phyloP scores from a whole-genome alignment of 352 stramenopile genomes.

The Globisporangium abappressorium region DNA sequence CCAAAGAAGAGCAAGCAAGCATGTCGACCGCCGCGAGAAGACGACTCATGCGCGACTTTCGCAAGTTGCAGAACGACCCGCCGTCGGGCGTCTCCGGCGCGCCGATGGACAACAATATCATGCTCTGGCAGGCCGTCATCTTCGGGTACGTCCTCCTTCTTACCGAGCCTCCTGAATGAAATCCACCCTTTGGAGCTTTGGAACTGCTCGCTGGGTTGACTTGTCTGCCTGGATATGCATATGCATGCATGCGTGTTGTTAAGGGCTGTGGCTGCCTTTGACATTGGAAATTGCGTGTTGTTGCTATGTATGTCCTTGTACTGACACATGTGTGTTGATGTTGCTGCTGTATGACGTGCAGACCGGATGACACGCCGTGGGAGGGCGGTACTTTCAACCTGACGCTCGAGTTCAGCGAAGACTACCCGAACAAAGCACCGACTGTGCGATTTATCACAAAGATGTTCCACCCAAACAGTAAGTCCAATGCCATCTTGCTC shows the following conservation, averaged over 20 bases:
- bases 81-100: constrained; percentile 95
- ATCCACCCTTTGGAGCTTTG: not conserved
- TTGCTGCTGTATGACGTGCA: constrained; percentile 38
- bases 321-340: not conserved
- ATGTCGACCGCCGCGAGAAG: constrained; percentile 95
- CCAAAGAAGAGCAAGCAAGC: not conserved
- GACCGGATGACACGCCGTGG: constrained; percentile 98
- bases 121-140: constrained; percentile 94
- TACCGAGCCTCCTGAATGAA: not conserved
- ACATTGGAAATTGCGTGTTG: not conserved
- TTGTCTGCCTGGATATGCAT: no score
- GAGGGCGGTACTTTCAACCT: constrained; percentile 98
- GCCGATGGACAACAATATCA: constrained; percentile 99
- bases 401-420: constrained; percentile 98
- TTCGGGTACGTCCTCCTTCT: constrained; percentile 59
- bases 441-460: constrained; percentile 98
- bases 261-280: not conserved
- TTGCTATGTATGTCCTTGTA: not conserved
- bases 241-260: no score
- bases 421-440: constrained; percentile 99
- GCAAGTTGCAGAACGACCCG: constrained; percentile 97
- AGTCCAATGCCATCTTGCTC: constrained; percentile 4
- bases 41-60: constrained; percentile 97
- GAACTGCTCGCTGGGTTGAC: not conserved
- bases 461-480: constrained; percentile 99